These are phyloP conservation scores for Melampsora larici-populina DNA, from an alignment of 1,284 basidiomycete species.

Conservation along the genomic window DNA sequence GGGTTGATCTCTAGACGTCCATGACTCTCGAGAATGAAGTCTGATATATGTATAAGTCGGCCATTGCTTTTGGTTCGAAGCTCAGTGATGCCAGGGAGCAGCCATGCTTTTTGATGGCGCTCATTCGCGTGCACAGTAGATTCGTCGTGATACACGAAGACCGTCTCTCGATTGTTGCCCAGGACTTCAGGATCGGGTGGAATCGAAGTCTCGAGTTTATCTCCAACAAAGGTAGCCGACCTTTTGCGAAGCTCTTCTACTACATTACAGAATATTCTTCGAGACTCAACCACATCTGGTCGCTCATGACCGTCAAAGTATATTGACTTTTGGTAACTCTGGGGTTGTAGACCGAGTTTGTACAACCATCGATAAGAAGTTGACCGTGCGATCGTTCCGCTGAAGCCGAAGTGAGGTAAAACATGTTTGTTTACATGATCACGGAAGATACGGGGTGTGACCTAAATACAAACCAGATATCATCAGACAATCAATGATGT, in stretches of 20 bases:
- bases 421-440: not conserved
- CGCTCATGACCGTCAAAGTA: conserved; percentile 24
- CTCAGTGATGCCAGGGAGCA: not conserved
- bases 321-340: conserved; percentile 8
- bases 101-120: not conserved
- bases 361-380: conserved; percentile 8
- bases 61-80: conserved; percentile 12
- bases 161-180: not conserved
- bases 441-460: conserved; percentile 4
- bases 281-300: not conserved
- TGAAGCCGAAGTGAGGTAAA: not conserved
- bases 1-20: not conserved
- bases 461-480: too few species aligned
- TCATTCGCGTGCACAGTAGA: conserved; percentile 21
- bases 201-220: not conserved
- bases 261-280: conserved; percentile 4
- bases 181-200: conserved; percentile 3
- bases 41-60: conserved; percentile 7
- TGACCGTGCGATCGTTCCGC: not conserved
- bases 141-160: conserved; percentile 17
- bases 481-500: not conserved
- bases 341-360: not conserved
- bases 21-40: conserved; percentile 3
- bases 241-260: not conserved
- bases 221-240: not conserved